Evolutionary conservation across 2,329 filamentous ascomycete species (phyloP).

Genomic region (Cryphonectria radicalis): DNA sequence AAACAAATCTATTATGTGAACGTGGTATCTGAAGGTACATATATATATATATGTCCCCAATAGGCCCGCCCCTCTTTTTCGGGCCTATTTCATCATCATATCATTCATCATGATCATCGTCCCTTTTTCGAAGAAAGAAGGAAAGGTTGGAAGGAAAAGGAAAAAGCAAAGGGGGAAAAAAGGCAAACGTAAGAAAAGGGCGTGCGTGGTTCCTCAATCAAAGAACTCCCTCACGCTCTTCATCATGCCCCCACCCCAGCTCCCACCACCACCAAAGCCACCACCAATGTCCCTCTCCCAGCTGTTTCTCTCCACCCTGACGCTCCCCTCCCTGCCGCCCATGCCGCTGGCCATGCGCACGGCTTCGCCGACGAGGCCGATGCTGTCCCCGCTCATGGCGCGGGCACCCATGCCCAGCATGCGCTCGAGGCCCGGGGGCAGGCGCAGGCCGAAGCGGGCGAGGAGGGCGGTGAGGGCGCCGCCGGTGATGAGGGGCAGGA

Average conservation of each 20-base stretch:
- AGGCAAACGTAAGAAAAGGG: neutral
- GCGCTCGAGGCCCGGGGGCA: constrained; percentile 68
- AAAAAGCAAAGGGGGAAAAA: neutral
- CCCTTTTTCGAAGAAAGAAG: neutral
- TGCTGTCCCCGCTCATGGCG: constrained; percentile 51
- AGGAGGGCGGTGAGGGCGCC: constrained; percentile 81
- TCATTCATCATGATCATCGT: constrained; percentile 21
- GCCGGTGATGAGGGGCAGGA: constrained; percentile 85
- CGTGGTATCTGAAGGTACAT: constrained; percentile 24
- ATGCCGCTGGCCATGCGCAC: constrained; percentile 54
- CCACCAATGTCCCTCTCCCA: constrained; percentile 41
- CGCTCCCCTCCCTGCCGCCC: constrained; percentile 33
- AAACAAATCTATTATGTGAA: constrained; percentile 16
- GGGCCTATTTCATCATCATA: constrained; percentile 1
- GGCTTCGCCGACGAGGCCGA: constrained; percentile 58
- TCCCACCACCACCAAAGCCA: constrained; percentile 32
- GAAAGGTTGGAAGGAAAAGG: neutral
- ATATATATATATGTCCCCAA: constrained; percentile 5
- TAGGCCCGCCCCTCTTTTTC: neutral
- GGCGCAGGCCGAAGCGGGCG: constrained; percentile 75
- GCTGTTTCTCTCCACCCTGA: constrained; percentile 43
- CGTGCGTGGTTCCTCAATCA: constrained; percentile 34
- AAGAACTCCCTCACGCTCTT: constrained; percentile 40
- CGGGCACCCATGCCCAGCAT: constrained; percentile 59
- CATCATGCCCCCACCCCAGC: constrained; percentile 31